These are phyloP conservation scores for Nissolia schottii DNA, from an alignment of 306 rosid species.

Conservation along the genomic window DNA sequence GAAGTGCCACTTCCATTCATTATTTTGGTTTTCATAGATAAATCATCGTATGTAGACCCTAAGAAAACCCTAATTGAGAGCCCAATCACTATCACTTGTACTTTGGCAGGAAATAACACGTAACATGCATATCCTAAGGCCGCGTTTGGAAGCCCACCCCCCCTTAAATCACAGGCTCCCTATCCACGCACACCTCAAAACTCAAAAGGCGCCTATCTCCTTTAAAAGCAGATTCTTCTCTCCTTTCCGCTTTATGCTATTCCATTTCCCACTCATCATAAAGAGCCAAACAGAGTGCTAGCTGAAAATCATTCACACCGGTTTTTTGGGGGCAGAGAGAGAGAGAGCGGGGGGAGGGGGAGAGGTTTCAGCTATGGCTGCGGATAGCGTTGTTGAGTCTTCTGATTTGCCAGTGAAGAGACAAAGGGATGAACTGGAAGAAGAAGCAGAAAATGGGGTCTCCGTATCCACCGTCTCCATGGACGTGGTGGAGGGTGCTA, in stretches of 20 bases:
- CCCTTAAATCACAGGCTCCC: background rate
- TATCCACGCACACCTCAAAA: background rate
- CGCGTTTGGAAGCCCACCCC: background rate
- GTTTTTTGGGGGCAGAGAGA: background rate
- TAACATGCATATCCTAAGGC: constrained; percentile 24
- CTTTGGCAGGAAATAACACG: constrained; percentile 17
- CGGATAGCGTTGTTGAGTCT: constrained; percentile 32
- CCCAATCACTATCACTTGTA: constrained; percentile 34
- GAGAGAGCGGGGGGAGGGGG: constrained; percentile 2
- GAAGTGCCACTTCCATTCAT: no score
- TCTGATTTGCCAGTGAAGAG: constrained; percentile 50
- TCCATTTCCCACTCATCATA: constrained; percentile 16
- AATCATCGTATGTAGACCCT: background rate
- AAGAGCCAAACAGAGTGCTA: constrained; percentile 14
- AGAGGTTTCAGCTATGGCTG: constrained; percentile 40
- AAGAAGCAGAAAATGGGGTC: constrained; percentile 50
- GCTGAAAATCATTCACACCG: background rate
- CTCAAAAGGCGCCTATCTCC: constrained; percentile 21
- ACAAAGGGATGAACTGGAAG: constrained; percentile 53
- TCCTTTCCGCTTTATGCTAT: constrained; percentile 18
- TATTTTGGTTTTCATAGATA: no score
- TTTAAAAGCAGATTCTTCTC: constrained; percentile 39
- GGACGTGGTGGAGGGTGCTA: constrained; percentile 34
- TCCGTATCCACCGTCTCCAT: constrained; percentile 30
- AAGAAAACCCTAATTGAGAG: constrained; percentile 26